Conservation (phyloP, 2,329 filamentous ascomycete species). For the Venturiaceae sp. region DNA sequence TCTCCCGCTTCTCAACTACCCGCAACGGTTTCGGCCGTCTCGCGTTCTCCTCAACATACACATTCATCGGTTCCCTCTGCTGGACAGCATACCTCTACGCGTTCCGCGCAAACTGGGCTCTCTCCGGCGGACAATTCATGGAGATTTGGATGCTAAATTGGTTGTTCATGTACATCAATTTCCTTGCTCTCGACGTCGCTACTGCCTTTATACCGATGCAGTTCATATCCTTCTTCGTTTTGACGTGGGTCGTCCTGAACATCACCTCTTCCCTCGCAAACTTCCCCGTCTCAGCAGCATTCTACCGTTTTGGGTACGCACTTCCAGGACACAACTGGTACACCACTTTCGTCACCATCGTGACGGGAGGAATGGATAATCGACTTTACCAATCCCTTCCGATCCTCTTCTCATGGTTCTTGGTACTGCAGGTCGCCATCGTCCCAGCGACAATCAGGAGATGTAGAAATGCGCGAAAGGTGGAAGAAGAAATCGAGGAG, state of each 20-base stretch:
- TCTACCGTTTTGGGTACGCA: slow-evolving; percentile 30
- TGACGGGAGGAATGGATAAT: slow-evolving; percentile 32
- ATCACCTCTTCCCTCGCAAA: slow-evolving; percentile 32
- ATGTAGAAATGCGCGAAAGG: too few species aligned
- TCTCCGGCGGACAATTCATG: slow-evolving; percentile 29
- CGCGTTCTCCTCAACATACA: slow-evolving; percentile 25
- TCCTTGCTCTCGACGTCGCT: slow-evolving; percentile 32
- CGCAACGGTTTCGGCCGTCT: slow-evolving; percentile 21
- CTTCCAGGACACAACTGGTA: slow-evolving; percentile 32
- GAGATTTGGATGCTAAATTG: slow-evolving; percentile 29
- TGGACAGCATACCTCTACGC: slow-evolving; percentile 34
- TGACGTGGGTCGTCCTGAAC: slow-evolving; percentile 36
- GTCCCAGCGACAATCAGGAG: too few species aligned
- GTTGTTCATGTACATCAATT: slow-evolving; percentile 26
- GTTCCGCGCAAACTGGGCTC: slow-evolving; percentile 30
- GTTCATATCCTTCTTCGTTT: slow-evolving; percentile 33
- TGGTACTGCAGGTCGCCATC: too few species aligned
- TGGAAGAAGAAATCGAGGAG: too few species aligned
- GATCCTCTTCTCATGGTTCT: slow-evolving; percentile 32
- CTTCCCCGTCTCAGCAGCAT: slow-evolving; percentile 31
- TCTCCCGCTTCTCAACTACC: slow-evolving; percentile 16
- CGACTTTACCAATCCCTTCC: slow-evolving; percentile 30
- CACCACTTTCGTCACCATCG: slow-evolving; percentile 31
- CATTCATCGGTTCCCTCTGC: slow-evolving; percentile 30
- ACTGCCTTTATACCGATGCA: slow-evolving; percentile 28